phyloP scores from a whole-genome alignment of 2,329 filamentous ascomycete species.

The Lecanicillium sp. region DNA sequence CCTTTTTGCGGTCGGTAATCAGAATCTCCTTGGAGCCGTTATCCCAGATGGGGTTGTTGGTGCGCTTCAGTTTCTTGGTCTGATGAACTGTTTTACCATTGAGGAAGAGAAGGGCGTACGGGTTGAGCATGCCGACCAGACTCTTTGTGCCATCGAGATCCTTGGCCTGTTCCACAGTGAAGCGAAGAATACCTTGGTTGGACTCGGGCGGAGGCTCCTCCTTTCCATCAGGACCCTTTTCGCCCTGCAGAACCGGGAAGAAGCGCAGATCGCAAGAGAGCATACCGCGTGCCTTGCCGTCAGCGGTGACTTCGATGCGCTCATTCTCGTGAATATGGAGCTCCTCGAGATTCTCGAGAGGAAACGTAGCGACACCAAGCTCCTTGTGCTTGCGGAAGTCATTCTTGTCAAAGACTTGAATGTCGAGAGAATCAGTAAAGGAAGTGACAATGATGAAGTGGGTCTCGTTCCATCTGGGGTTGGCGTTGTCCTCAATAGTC shows the following conservation, averaged over 20 bases:
- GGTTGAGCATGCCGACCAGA: slow-evolving; percentile 82
- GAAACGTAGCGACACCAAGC: slow-evolving; percentile 78
- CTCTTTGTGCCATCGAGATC: slow-evolving; percentile 91
- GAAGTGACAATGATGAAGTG: slow-evolving; percentile 92
- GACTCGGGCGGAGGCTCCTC: slow-evolving; percentile 76
- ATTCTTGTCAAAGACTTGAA: slow-evolving; percentile 87
- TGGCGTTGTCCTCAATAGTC: slow-evolving; percentile 73
- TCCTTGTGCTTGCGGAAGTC: slow-evolving; percentile 96
- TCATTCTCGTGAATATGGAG: slow-evolving; percentile 75
- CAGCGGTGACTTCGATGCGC: slow-evolving; percentile 73
- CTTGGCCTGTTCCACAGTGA: slow-evolving; percentile 93
- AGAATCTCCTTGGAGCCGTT: slow-evolving; percentile 90
- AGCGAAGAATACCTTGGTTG: slow-evolving; percentile 88
- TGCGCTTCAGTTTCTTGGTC: slow-evolving; percentile 90
- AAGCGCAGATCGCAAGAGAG: slow-evolving; percentile 81
- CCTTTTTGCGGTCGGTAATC: slow-evolving; percentile 85
- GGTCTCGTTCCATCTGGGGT: slow-evolving; percentile 93
- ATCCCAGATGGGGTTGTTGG: slow-evolving; percentile 95
- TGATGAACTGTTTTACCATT: slow-evolving; percentile 88
- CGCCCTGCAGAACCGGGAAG: slow-evolving; percentile 80
- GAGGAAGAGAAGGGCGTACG: slow-evolving; percentile 73
- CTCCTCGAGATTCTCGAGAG: slow-evolving; percentile 73
- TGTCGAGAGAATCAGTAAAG: slow-evolving; percentile 77
- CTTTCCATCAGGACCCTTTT: slow-evolving; percentile 67
- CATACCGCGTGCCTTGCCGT: slow-evolving; percentile 75